Base-by-base conservation (phyloP, 768 basidiomycete species). In the Kwoniella europaea region DNA sequence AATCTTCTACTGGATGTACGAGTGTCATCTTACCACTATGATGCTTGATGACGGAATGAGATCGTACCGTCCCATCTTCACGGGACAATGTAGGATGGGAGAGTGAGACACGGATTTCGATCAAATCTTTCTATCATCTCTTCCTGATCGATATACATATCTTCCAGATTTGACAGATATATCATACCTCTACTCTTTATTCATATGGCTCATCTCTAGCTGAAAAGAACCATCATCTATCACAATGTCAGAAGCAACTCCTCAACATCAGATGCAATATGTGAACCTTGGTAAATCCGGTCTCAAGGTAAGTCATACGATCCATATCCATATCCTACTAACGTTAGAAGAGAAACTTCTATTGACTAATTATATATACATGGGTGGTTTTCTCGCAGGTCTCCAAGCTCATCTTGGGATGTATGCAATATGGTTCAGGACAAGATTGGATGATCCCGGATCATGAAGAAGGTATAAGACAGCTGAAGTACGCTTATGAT, bases 331-430 rank as follows among this genome's bases (percentile, higher is more conserved):
- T 27, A 27, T 3, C 27, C 35, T 2, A 35, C 24, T 50, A 16
- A 52, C 2, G 18, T 22, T 22, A 53, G 18, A 42, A n/a, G 9
- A 46, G 10, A 18, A 20, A 20, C 18, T 35, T 16, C 13, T 6
- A 10, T 44, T 41, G 61, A 9, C 18, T 46, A 18, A 4, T 27
- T 20, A 16, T 46, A 9, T 24, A 35, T 35, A 35, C 3, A 35
- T 35, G 35, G 35, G 3, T 22, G n/a, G 29, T 15, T 20, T 69
- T 13, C 35, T 56, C 12, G 53, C 88, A 90, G 77, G 87, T 91
- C 0, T 90, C 89, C 27, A 88, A 86, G 81, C 85, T 90, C 60
- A 89, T 91, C 53, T 84, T 91, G 0, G 90, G 90, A 1, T 87
- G 86, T 50, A 89, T 90, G 89, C 84, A 85, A n/a, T 90, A 89